Base-by-base conservation (phyloP, 2,329 filamentous ascomycete genomes). In the Fusarium euwallaceae region DNA sequence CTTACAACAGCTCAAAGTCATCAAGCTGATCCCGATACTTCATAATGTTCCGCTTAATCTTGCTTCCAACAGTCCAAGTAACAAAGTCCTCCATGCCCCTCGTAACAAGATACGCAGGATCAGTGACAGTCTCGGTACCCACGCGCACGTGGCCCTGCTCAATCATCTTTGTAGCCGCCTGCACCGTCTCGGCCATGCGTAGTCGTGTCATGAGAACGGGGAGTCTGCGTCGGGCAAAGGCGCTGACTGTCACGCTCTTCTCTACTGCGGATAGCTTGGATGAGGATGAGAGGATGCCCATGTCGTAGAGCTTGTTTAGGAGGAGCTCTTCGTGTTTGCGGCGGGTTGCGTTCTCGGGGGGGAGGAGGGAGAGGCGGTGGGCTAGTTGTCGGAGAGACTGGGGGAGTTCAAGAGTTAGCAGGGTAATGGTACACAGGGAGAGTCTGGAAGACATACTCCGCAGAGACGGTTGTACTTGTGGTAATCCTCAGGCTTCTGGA, bases 41-140 rank as follows among this genome's bases (percentile, higher is more conserved):
- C 90, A 98, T 92, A 74, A 98, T 97, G 81, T 95, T 97, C 81
- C 93, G 90, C 92, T 97, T 98, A 83, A 98, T 95, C 93, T 98
- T 98, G 84, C 94, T 97, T 70, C 94, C 95, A 79, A 97, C 94
- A 11, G 96, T 93, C 96, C 96, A 98, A 0, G 96, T 98, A 20
- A 98, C 93, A 82, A 97, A 98, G 84, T 98, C 96, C 85, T 98
- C 96, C 89, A 97, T 94, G 71, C 91, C 94, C 75, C 95, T 88
- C 41, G 94, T 97, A 9, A 98, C 95, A 63, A 98, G 84, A 79
- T 95, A 98, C 1, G 95, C 95, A 32, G 95, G 92, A 81, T 98
- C 96, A 3, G 94, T 97, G 29, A 98, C 90, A 2, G 95, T 93
- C 80, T 98, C 95, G 0, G 95, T 95, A 14, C 96, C 96, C 1